Base-by-base conservation (phyloP, 176 grass and related monocot genomes). In the Eragrostis nindensis region DNA sequence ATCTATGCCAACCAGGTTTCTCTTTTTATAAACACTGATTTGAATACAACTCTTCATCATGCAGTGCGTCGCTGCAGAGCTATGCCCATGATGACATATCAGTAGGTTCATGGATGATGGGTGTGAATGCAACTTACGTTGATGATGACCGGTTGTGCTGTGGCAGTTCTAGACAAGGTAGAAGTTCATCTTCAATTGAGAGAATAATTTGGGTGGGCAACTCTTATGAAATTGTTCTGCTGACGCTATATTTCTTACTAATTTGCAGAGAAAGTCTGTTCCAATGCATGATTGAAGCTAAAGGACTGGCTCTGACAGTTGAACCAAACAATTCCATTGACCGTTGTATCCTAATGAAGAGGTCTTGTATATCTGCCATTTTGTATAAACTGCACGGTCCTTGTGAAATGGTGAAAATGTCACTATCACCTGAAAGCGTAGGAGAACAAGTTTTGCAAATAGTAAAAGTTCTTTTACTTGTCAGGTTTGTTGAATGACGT, bases 101-200 rank as follows among this genome's bases (percentile, higher is more conserved):
- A 15, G 90, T 99, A 62, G 96, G 92, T 52, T 99, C 96, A 45
- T 95, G 96, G 96, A 91, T 99, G 82, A 99, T 95, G 90, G 96
- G 92, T 59, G 52, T 99, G n/a, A 90, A 99, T 87, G 78, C 96
- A 50, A 95, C 96, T 56, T 92, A 99, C 7, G 90, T 91, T 2
- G 96, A 99, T 39, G 90, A 95, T 41, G 92, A 95, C 59, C 86
- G 86, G 3, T 78, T 99, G 73, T 99, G 96, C 77, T 99, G 96
- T 6, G 36, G 79, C 79, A 95, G 86, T 81, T 88, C 96, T 57
- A 91, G 84, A 93, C 96, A 95, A 88, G 96, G 96, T 95, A 84
- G 8, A 69, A 22, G 12, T 39, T 19, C 38, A n/a, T 70, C 5
- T 38, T 21, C 9, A 18, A 25, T 53, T 55, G 4, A 75, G 43